Percentiles rank a stretch among this genome's conserved stretches.
phyloP scores from a whole-genome alignment of 2,329 filamentous ascomycete genomes.

The Colletotrichum plurivorum region DNA sequence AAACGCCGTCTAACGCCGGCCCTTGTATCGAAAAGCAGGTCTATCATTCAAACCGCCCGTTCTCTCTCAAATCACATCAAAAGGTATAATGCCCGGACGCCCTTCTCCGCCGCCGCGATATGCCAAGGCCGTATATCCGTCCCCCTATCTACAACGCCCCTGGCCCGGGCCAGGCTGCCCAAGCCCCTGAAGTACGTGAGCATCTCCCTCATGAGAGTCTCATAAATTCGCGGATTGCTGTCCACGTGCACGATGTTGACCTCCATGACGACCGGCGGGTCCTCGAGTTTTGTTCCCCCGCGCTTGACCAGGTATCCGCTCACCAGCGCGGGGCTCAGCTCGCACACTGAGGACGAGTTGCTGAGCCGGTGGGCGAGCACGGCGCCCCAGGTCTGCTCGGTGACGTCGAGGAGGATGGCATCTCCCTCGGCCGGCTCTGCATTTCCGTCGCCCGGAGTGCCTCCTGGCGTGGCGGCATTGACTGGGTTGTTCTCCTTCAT shows the following conservation, averaged over 20 bases:
- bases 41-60: constrained; percentile 5
- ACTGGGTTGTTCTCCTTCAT: constrained; percentile 52
- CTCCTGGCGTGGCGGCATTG: constrained; percentile 62
- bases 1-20: constrained; percentile 8
- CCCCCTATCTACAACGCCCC: constrained; percentile 72
- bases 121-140: constrained; percentile 82
- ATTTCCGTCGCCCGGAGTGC: constrained; percentile 58
- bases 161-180: constrained; percentile 76
- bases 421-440: constrained; percentile 68
- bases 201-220: constrained; percentile 78
- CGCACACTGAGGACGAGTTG: constrained; percentile 69
- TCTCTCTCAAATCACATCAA: constrained; percentile 65
- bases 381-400: constrained; percentile 83
- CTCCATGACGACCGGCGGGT: constrained; percentile 73
- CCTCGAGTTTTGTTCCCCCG: constrained; percentile 67
- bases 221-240: constrained; percentile 67
- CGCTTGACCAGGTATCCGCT: constrained; percentile 78
- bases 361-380: constrained; percentile 77
- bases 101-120: constrained; percentile 79
- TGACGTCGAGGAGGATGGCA: constrained; percentile 78
- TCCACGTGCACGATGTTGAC: constrained; percentile 75
- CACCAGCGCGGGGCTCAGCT: constrained; percentile 70
- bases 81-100: constrained; percentile 74
- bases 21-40: neutral
- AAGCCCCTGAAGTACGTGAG: constrained; percentile 78